phyloP scores from a whole-genome alignment of 164 flowering plant species.

The Vitis cinerea region DNA sequence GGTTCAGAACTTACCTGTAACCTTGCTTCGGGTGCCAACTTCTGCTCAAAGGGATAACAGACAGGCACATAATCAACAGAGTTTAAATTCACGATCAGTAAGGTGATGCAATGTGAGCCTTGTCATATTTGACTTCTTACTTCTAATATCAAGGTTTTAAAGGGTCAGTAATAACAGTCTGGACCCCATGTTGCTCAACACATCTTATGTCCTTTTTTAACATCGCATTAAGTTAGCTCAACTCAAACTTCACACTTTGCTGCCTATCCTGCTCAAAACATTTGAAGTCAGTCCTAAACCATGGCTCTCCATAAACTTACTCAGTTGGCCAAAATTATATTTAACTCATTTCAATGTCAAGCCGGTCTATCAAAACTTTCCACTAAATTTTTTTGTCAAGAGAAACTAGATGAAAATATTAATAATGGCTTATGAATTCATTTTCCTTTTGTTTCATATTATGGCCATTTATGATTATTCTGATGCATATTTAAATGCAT shows the following conservation, averaged over 20 bases:
- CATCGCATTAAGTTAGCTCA: neutral
- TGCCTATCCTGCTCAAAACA: neutral
- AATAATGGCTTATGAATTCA: neutral
- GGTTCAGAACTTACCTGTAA: slow-evolving; percentile 81
- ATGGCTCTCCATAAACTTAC: no score
- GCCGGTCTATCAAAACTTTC: neutral
- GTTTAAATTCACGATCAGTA: slow-evolving; percentile 24
- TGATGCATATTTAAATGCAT: slow-evolving; percentile 6
- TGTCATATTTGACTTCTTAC: neutral
- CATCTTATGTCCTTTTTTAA: neutral
- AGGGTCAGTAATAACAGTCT: no score
- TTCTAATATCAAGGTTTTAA: neutral
- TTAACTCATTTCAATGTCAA: neutral
- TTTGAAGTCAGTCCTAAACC: no score
- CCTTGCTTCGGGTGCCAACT: slow-evolving; percentile 61
- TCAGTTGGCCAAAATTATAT: neutral
- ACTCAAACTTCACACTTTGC: neutral
- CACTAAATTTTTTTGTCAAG: neutral
- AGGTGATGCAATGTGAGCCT: slow-evolving; percentile 33
- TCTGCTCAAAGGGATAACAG: slow-evolving; percentile 37
- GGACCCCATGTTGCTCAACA: no score
- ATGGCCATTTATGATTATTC: slow-evolving; percentile 1
- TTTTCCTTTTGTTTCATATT: slow-evolving; percentile 4
- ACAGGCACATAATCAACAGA: slow-evolving; percentile 35
- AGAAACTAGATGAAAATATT: neutral